Evolutionary conservation across 495 filamentous ascomycete species (phyloP).

Genomic region (Podospora comata): DNA sequence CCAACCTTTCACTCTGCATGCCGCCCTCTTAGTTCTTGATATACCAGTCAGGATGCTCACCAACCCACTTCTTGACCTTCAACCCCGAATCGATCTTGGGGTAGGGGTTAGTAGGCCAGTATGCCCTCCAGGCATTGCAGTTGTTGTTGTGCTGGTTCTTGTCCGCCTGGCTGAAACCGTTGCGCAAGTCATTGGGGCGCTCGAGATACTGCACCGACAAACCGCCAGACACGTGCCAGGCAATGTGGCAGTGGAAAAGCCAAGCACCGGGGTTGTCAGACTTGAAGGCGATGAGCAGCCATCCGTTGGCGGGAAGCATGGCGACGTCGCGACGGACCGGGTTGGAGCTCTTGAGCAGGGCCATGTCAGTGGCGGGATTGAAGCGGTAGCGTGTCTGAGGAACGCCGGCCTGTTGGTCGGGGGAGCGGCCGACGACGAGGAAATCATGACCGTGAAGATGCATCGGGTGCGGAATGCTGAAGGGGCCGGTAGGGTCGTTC

Average conservation of each 20-base stretch:
- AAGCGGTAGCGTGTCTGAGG: constrained; percentile 33
- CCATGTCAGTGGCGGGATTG: constrained; percentile 25
- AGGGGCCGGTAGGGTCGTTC: constrained; percentile 45
- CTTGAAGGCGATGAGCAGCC: constrained; percentile 53
- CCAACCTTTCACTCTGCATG: not conserved
- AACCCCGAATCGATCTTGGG: constrained; percentile 33
- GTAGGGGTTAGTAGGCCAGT: constrained; percentile 27
- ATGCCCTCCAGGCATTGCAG: constrained; percentile 28
- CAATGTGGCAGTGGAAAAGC: constrained; percentile 59
- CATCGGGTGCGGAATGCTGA: constrained; percentile 46
- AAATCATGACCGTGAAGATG: constrained; percentile 57
- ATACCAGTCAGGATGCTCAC: constrained; percentile 15
- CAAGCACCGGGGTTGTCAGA: constrained; percentile 57
- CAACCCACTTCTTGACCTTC: constrained; percentile 18
- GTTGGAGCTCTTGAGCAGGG: constrained; percentile 42
- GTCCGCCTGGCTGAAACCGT: constrained; percentile 22
- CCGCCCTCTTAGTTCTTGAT: not conserved
- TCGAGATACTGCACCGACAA: constrained; percentile 51
- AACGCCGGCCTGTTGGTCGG: constrained; percentile 17
- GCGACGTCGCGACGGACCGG: constrained; percentile 61
- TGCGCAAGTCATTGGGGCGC: constrained; percentile 31
- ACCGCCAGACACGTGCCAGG: constrained; percentile 52
- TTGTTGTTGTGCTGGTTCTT: constrained; percentile 23
- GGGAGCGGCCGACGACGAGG: constrained; percentile 47
- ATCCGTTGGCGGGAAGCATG: constrained; percentile 44